Conservation (phyloP, 768 basidiomycete species). For the Rhodotorula diobovata region DNA sequence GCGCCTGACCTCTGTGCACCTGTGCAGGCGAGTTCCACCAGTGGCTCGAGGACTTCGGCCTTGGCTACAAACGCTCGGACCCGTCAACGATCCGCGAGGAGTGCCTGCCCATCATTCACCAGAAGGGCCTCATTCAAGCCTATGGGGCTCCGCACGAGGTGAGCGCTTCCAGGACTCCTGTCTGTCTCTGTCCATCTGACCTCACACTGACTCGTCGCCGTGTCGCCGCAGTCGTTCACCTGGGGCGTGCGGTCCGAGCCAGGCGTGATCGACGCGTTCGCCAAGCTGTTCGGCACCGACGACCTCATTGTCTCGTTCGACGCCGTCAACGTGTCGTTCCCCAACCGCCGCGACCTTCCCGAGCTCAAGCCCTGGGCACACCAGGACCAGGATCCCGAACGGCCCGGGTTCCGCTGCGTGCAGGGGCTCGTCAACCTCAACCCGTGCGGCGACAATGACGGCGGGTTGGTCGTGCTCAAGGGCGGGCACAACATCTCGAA, state of each 20-base stretch:
- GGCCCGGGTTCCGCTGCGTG: constrained; percentile 26
- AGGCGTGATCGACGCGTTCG: constrained; percentile 37
- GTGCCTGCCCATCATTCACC: constrained; percentile 43
- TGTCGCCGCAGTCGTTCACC: too few relatives aligned
- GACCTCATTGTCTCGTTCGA: constrained; percentile 28
- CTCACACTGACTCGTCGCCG: too few relatives aligned
- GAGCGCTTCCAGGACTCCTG: neutral
- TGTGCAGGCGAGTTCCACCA: constrained; percentile 32
- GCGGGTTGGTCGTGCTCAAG: constrained; percentile 42
- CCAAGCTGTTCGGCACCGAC: constrained; percentile 41
- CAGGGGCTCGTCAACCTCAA: constrained; percentile 43
- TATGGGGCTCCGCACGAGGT: constrained; percentile 39
- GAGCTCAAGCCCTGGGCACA: constrained; percentile 9
- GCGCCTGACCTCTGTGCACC: too few relatives aligned
- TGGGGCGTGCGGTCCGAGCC: constrained; percentile 43
- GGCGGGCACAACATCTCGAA: constrained; percentile 31
- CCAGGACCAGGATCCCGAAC: constrained; percentile 41
- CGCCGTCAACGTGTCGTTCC: constrained; percentile 16
- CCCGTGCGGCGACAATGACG: constrained; percentile 43
- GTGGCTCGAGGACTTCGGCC: constrained; percentile 47
- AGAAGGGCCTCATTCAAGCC: constrained; percentile 10
- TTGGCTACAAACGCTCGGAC: constrained; percentile 48
- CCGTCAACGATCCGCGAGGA: constrained; percentile 45
- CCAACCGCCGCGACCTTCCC: constrained; percentile 8
- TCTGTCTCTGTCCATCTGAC: too few relatives aligned